phyloP scores from a whole-genome alignment of 305 asterid species.

The Rubia balearica region DNA sequence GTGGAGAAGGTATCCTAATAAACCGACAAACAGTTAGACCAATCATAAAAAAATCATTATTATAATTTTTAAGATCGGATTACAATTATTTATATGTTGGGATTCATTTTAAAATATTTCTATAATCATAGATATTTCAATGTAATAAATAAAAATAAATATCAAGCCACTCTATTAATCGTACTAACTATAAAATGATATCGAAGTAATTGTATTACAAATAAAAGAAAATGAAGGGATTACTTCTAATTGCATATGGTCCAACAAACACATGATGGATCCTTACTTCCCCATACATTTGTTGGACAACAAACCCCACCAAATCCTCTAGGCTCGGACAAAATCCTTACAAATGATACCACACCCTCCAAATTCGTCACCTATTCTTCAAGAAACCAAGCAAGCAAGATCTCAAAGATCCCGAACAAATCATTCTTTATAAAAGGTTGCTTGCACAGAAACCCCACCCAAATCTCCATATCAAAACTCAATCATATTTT shows the following conservation, averaged over 20 bases:
- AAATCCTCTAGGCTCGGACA: background rate
- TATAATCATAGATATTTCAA: too few relatives aligned
- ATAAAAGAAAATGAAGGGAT: background rate
- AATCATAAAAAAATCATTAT: too few relatives aligned
- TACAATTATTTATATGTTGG: too few relatives aligned
- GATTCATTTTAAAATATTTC: too few relatives aligned
- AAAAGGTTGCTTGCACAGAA: background rate
- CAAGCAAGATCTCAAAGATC: background rate
- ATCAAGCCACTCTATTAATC: too few relatives aligned
- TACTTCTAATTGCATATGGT: background rate
- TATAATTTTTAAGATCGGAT: too few relatives aligned
- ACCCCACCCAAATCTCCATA: background rate
- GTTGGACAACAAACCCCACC: background rate
- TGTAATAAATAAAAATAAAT: too few relatives aligned
- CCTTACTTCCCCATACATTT: background rate
- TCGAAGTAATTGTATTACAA: too few relatives aligned
- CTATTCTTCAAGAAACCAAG: background rate
- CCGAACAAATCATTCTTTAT: background rate
- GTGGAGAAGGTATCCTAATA: too few relatives aligned
- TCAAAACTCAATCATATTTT: background rate
- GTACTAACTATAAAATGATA: too few relatives aligned
- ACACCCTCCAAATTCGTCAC: background rate
- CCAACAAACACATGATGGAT: background rate
- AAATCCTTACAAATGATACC: background rate
- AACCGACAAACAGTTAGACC: too few relatives aligned